Percentiles rank a stretch among this genome's conserved stretches.
Evolutionary conservation across 2,329 filamentous ascomycete genomes (phyloP).

Genomic region (Alternaria triticina): DNA sequence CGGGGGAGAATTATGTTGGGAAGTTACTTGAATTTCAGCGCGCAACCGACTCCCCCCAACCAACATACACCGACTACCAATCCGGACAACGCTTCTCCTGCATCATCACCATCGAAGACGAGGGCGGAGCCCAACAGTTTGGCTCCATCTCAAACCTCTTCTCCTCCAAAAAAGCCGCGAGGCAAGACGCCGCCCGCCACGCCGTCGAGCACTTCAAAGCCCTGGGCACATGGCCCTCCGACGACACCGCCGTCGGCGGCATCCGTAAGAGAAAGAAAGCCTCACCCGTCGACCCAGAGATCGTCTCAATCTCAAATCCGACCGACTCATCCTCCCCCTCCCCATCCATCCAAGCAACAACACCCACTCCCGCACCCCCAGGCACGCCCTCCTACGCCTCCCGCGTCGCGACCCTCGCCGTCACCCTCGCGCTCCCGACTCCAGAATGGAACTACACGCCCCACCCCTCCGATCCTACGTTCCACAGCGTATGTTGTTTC

Average conservation of each 20-base stretch:
- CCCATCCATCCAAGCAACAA: neutral
- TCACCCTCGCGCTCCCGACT: constrained; percentile 24
- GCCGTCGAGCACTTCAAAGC: constrained; percentile 52
- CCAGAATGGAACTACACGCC: constrained; percentile 28
- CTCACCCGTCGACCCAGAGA: neutral
- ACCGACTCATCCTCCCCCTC: too few species aligned
- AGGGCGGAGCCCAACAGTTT: constrained; percentile 36
- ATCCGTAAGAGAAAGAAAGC: constrained; percentile 40
- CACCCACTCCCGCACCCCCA: neutral
- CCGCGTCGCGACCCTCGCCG: constrained; percentile 27
- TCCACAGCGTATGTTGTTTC: constrained; percentile 46
- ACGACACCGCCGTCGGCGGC: constrained; percentile 25
- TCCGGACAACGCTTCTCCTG: constrained; percentile 42
- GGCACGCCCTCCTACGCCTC: constrained; percentile 9
- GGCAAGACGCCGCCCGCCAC: constrained; percentile 49
- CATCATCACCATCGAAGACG: constrained; percentile 34
- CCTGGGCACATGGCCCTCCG: constrained; percentile 39
- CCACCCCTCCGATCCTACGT: constrained; percentile 20
- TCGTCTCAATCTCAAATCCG: too few species aligned
- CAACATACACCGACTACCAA: constrained; percentile 48
- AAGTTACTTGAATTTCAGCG: constrained; percentile 47
- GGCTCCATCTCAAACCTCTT: constrained; percentile 44
- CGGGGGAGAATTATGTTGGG: constrained; percentile 43
- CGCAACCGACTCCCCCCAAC: constrained; percentile 27
- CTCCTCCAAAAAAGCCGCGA: constrained; percentile 51